Percentiles rank a stretch among this genome's conserved stretches.
phyloP scores from a whole-genome alignment of 306 rosid species.

The Vicia faba region DNA sequence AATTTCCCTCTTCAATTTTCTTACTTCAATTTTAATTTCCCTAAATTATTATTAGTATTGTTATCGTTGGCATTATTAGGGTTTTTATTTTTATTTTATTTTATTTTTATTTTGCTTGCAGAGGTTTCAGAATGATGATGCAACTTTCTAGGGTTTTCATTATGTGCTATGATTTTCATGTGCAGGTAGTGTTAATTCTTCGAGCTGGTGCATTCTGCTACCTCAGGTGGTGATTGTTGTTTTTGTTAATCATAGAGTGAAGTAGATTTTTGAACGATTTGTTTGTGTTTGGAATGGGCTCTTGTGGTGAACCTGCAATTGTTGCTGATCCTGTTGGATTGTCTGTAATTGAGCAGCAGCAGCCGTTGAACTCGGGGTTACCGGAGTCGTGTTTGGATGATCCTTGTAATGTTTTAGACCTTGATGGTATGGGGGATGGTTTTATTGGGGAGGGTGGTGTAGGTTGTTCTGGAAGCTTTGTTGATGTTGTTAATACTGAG shows the following conservation, averaged over 20 bases:
- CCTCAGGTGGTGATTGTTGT: slow-evolving; percentile 16
- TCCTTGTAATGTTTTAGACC: slow-evolving; percentile 13
- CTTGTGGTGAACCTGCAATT: slow-evolving; percentile 56
- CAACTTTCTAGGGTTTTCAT: slow-evolving; percentile 66
- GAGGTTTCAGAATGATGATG: slow-evolving; percentile 49
- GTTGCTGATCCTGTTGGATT: slow-evolving; percentile 43
- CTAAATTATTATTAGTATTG: background rate
- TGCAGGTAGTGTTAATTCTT: slow-evolving; percentile 36
- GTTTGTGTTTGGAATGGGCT: slow-evolving; percentile 58
- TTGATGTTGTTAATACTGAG: slow-evolving; percentile 35
- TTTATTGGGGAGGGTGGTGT: slow-evolving; percentile 31
- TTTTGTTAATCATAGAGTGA: slow-evolving; percentile 33
- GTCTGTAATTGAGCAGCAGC: slow-evolving; percentile 38
- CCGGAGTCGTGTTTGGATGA: slow-evolving; percentile 47
- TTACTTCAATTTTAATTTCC: slow-evolving; percentile 9
- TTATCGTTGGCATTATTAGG: slow-evolving; percentile 48
- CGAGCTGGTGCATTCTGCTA: slow-evolving; percentile 49
- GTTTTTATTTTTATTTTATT: slow-evolving; percentile 28
- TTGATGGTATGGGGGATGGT: slow-evolving; percentile 23
- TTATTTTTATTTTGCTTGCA: slow-evolving; percentile 36
- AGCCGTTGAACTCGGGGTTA: slow-evolving; percentile 48
- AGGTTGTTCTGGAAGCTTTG: slow-evolving; percentile 40
- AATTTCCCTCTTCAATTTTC: slow-evolving; percentile 40
- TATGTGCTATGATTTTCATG: slow-evolving; percentile 39
- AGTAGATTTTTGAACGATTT: slow-evolving; percentile 44